Percentiles rank a stretch among this genome's conserved stretches.
phyloP scores from a whole-genome alignment of 2,329 filamentous ascomycete species.

The Rutstroemia sp. region DNA sequence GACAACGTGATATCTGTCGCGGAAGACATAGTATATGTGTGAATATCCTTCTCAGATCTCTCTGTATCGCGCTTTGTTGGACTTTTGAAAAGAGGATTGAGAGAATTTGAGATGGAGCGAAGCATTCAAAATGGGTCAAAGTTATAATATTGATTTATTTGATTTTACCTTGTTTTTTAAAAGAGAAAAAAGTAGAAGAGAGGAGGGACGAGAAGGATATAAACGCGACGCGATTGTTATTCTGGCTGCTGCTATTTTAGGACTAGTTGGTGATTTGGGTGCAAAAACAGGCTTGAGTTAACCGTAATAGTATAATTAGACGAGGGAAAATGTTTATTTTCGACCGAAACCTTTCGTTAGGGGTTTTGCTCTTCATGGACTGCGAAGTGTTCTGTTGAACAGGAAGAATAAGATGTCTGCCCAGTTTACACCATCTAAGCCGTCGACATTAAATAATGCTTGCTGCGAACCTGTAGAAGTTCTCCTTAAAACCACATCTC shows the following conservation, averaged over 20 bases:
- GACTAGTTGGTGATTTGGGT: not conserved
- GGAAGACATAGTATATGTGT: constrained; percentile 17
- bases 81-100: constrained; percentile 13
- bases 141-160: not conserved
- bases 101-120: constrained; percentile 8
- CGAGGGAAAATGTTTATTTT: not conserved
- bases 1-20: constrained; percentile 18
- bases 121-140: constrained; percentile 4
- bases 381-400: no score
- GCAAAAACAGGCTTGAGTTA: not conserved
- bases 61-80: constrained; percentile 10
- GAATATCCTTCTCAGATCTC: not conserved
- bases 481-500: no score
- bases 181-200: not conserved
- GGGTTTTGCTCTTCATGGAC: no score
- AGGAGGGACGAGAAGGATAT: not conserved
- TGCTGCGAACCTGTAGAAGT: no score
- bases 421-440: no score
- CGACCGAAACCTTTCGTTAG: no score
- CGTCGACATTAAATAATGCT: no score
- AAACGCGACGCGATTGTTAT: constrained; percentile 8
- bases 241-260: not conserved
- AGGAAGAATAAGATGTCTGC: no score
- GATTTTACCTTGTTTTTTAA: not conserved
- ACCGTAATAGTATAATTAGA: not conserved